phyloP scores from a whole-genome alignment of 805 yeast species.

The Kluyveromyces lactis region DNA sequence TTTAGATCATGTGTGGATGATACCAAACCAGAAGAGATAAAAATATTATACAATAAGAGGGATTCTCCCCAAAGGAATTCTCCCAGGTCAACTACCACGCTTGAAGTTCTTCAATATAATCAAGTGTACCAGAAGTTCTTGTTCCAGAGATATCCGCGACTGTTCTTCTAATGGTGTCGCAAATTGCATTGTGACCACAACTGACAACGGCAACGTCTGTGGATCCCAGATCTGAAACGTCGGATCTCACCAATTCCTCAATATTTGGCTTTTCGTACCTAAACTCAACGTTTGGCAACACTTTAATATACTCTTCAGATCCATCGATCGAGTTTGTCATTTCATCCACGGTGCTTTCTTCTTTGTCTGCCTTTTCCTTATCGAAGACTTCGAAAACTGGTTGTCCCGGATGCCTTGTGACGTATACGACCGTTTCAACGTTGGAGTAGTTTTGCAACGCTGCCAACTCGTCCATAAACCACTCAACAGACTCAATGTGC shows the following conservation, averaged over 20 bases:
- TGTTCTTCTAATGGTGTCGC: slow-evolving; percentile 41
- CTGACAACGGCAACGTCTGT: slow-evolving; percentile 42
- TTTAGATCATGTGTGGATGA: no score
- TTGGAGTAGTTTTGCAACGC: slow-evolving; percentile 11
- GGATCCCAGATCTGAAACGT: slow-evolving; percentile 29
- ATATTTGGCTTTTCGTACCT: slow-evolving; percentile 40
- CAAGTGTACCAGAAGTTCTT: slow-evolving; percentile 36
- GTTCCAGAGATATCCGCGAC: slow-evolving; percentile 30
- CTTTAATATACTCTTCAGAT: neutral
- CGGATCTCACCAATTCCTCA: slow-evolving; percentile 30
- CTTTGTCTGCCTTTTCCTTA: slow-evolving; percentile 7
- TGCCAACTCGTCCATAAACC: slow-evolving; percentile 13
- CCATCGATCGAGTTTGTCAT: slow-evolving; percentile 6
- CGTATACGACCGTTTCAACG: slow-evolving; percentile 34
- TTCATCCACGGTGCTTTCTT: slow-evolving; percentile 4
- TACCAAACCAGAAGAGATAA: no score
- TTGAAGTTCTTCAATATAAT: slow-evolving; percentile 49
- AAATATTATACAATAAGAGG: no score
- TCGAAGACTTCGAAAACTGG: slow-evolving; percentile 9
- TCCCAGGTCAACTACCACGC: slow-evolving; percentile 41
- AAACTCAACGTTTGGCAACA: slow-evolving; percentile 33
- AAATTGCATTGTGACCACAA: slow-evolving; percentile 49
- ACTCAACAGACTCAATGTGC: slow-evolving; percentile 12
- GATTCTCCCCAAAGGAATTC: no score
- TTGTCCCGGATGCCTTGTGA: slow-evolving; percentile 40